phyloP scores from a whole-genome alignment of 108 stramenopile genomes.

The Mediolabrus comicus region DNA sequence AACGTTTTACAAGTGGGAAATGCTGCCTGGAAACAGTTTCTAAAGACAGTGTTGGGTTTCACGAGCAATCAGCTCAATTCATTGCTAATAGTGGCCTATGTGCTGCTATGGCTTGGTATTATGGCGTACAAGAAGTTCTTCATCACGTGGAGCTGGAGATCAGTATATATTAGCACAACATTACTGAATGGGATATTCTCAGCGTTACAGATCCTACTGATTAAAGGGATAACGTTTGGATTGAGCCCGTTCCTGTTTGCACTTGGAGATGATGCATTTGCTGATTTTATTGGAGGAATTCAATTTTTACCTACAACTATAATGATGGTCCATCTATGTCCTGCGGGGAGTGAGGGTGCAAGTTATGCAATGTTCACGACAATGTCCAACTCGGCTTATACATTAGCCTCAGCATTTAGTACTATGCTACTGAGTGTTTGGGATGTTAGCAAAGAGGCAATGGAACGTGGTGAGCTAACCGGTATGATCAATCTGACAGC shows the following conservation, averaged over 20 bases:
- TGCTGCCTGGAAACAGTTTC: slow-evolving; percentile 82
- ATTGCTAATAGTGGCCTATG: slow-evolving; percentile 66
- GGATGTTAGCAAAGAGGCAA: slow-evolving; percentile 75
- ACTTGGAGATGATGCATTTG: slow-evolving; percentile 84
- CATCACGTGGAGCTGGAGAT: slow-evolving; percentile 78
- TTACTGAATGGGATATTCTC: slow-evolving; percentile 75
- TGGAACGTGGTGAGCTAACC: slow-evolving; percentile 52
- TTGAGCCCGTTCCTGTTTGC: slow-evolving; percentile 75
- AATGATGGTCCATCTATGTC: slow-evolving; percentile 86
- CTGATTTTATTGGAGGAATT: slow-evolving; percentile 76
- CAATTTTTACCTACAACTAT: slow-evolving; percentile 83
- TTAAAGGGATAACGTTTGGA: slow-evolving; percentile 79
- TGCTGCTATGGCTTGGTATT: slow-evolving; percentile 76
- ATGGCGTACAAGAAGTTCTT: slow-evolving; percentile 83
- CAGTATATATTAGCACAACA: slow-evolving; percentile 76
- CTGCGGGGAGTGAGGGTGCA: slow-evolving; percentile 75
- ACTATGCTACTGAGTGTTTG: slow-evolving; percentile 71
- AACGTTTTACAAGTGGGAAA: slow-evolving; percentile 87
- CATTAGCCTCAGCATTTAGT: slow-evolving; percentile 55
- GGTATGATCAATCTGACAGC: slow-evolving; percentile 79
- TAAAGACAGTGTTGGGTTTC: slow-evolving; percentile 64
- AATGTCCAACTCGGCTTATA: slow-evolving; percentile 66
- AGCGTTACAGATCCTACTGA: slow-evolving; percentile 71
- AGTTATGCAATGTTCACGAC: slow-evolving; percentile 90
- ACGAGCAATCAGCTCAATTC: slow-evolving; percentile 73